Base-by-base conservation (phyloP, 2,329 filamentous ascomycete genomes). In the Alternaria gansuensis region DNA sequence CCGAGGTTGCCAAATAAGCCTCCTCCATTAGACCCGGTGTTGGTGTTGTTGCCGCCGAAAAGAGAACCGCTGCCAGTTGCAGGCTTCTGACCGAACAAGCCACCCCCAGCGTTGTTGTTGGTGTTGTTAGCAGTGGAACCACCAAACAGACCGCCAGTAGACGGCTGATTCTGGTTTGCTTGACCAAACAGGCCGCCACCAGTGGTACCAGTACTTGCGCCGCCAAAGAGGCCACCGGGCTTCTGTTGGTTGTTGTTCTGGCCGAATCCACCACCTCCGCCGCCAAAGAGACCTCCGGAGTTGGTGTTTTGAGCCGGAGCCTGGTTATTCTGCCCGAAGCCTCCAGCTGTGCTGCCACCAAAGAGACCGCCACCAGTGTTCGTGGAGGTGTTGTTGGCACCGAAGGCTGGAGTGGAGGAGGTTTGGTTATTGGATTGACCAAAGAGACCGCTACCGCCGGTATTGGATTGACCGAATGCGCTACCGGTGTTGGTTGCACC, bases 161-260 rank as follows among this genome's bases (percentile, higher is more conserved):
- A 58, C 23, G 63, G 60, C 40, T 71, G 40, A 74, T 5, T 51
- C 58, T 70, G 60, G 54, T 67, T 64, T 24, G 64, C 51, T 51
- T 69, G 64, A 70, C 85, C 85, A 55, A 88, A 88, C 3, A 87
- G 75, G 1, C 84, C 80, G 5, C 79, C 79, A 5, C 80, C 78
- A 11, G 79, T 70, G 33, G 78, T 71, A 29, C 74, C 65, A 28
- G 67, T 65, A 46, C 60, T 66, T 6, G 63, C 54, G 23, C 62
- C 57, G 24, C 76, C 76, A 33, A 78, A 78, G 3, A 77, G 64
- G 13, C 73, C 70, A 23, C 69, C 70, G 11, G 81, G 79, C 61
- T 83, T 77, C 49, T 73, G 70, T 53, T 77, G 74, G 28, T 72
- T 74, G 51, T 73, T 73, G 57, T 72, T 74, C 26, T 74, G 68